phyloP scores from a whole-genome alignment of 2,329 filamentous ascomycete genomes.

The Mycogone perniciosa region DNA sequence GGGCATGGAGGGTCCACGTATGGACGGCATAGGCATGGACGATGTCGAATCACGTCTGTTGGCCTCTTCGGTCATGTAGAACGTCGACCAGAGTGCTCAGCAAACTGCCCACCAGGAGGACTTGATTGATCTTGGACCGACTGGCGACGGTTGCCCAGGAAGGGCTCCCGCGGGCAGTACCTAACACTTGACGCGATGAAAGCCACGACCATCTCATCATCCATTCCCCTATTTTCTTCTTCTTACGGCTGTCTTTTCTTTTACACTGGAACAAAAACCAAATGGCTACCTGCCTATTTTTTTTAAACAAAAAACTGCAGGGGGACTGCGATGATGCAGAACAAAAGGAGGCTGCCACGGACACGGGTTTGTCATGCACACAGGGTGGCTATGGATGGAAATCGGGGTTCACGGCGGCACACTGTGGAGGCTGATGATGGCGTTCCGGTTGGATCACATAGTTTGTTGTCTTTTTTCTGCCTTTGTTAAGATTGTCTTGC shows the following conservation, averaged over 20 bases:
- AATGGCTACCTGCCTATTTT: not conserved
- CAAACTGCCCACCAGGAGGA: not conserved
- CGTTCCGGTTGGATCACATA: constrained; percentile 17
- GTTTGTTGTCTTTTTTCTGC: constrained; percentile 14
- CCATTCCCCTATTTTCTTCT: not conserved
- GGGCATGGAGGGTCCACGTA: constrained; percentile 35
- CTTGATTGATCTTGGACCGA: not conserved
- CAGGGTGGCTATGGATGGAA: constrained; percentile 16
- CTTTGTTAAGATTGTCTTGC: constrained; percentile 8
- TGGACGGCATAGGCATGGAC: constrained; percentile 39
- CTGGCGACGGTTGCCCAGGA: not conserved
- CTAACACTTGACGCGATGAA: not conserved
- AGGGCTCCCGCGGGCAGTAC: not conserved
- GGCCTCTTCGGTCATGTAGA: constrained; percentile 38
- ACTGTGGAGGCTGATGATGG: constrained; percentile 16
- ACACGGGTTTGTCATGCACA: constrained; percentile 13
- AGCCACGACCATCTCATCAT: not conserved
- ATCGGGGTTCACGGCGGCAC: constrained; percentile 11
- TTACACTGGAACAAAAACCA: not conserved
- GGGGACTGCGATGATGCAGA: constrained; percentile 3
- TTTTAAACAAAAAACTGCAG: too few species aligned
- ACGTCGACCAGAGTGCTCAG: constrained; percentile 12
- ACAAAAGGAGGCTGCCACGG: constrained; percentile 6
- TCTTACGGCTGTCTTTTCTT: constrained; percentile 1
- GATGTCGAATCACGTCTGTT: constrained; percentile 39